A percentile compares a stretch with the other conserved stretches of the same genome.
Evolutionary conservation across 2,329 filamentous ascomycete species (phyloP).

Genomic region (Colletotrichum sp.): DNA sequence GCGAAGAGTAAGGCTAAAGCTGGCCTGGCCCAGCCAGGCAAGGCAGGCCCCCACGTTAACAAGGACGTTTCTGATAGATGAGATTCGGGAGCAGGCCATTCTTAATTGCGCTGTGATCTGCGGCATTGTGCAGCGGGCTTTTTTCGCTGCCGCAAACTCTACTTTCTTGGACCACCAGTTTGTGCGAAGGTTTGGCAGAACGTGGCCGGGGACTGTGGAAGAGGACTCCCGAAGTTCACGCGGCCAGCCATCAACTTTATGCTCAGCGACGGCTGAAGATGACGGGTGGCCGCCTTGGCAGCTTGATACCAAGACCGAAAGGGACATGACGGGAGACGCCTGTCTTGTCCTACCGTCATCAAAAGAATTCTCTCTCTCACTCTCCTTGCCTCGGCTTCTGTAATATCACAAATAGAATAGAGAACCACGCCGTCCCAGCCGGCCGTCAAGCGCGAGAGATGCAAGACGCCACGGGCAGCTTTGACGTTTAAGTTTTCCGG

Average conservation of each 20-base stretch:
- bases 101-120: neutral
- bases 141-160: neutral
- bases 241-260: neutral
- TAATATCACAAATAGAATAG: neutral
- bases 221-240: neutral
- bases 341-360: neutral
- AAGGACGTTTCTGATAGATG: neutral
- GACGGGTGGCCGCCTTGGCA: neutral
- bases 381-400: neutral
- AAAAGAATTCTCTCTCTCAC: neutral
- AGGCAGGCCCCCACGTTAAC: neutral
- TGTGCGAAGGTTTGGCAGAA: neutral
- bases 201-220: neutral
- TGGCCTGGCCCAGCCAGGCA: neutral
- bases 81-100: neutral
- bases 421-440: neutral
- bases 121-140: neutral
- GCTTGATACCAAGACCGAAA: neutral
- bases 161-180: neutral
- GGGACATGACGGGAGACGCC: neutral
- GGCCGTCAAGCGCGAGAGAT: neutral
- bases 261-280: neutral
- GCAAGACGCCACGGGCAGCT: neutral
- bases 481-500: neutral
- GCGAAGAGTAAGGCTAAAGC: neutral